Evolutionary conservation across 202 grass and related monocot genomes (phyloP).

Genomic region (Bolboschoenoplectus hybrid): DNA sequence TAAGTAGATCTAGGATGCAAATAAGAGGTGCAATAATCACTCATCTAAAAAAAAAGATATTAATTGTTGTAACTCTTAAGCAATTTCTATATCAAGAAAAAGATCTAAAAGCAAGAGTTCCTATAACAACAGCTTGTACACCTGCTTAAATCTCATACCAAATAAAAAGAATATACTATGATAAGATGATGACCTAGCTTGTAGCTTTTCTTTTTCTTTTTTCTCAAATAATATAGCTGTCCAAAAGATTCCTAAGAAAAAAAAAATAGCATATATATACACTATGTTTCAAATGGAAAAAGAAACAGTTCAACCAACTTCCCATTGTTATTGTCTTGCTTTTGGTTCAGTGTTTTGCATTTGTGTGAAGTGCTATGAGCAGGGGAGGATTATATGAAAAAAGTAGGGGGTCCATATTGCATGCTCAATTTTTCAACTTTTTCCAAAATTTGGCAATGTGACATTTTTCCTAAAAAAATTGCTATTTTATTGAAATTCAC

Average conservation of each 20-base stretch:
- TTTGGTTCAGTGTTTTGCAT: constrained; percentile 7
- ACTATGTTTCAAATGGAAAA: constrained; percentile 18
- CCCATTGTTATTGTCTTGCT: neutral
- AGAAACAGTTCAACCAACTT: constrained; percentile 29
- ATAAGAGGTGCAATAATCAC: too few species aligned
- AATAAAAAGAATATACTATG: neutral
- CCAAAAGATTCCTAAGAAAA: neutral
- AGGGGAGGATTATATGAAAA: neutral
- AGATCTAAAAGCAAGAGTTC: constrained; percentile 1
- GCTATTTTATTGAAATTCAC: neutral
- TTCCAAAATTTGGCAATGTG: neutral
- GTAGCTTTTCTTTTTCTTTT: neutral
- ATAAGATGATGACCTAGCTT: neutral
- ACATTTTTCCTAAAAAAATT: neutral
- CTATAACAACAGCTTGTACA: constrained; percentile 2
- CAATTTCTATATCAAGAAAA: constrained; percentile 19
- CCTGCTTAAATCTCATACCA: neutral
- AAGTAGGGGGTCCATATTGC: neutral
- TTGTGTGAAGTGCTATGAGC: neutral
- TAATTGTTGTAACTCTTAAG: neutral
- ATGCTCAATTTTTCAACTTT: neutral
- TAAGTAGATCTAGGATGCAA: too few species aligned
- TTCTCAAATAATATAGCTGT: neutral
- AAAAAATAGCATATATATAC: neutral
- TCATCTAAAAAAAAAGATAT: neutral